Evolutionary conservation across 1,139 yeast genomes (phyloP).

Genomic region (Blastobotrys apis): DNA sequence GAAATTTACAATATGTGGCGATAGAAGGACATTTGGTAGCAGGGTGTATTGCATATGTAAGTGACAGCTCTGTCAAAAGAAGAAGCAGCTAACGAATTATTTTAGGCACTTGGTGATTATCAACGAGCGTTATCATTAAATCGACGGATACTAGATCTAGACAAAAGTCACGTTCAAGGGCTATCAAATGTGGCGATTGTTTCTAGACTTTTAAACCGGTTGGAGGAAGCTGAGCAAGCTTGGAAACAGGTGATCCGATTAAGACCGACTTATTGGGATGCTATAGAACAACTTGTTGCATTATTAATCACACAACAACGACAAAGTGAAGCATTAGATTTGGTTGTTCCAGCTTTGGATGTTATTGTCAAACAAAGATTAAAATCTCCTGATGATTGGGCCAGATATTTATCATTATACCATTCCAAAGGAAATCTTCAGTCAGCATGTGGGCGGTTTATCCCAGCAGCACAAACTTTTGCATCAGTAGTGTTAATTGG

Average conservation of each 20-base stretch:
- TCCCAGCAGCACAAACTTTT: conserved; percentile 23
- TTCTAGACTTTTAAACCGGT: conserved; percentile 18
- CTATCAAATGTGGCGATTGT: conserved; percentile 26
- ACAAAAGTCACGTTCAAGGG: conserved; percentile 25
- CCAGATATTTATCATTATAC: conserved; percentile 27
- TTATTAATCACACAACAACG: conserved; percentile 22
- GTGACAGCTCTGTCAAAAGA: conserved; percentile 14
- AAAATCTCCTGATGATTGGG: conserved; percentile 21
- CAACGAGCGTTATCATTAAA: conserved; percentile 22
- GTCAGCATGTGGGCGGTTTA: conserved; percentile 19
- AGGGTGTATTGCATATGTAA: conserved; percentile 28
- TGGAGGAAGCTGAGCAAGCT: conserved; percentile 22
- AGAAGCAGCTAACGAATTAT: conserved; percentile 7
- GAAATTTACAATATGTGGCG: conserved; percentile 10
- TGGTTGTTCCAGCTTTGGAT: conserved; percentile 17
- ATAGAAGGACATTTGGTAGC: conserved; percentile 29
- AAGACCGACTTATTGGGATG: conserved; percentile 28
- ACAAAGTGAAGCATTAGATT: conserved; percentile 23
- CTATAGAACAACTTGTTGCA: conserved; percentile 28
- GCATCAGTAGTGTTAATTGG: conserved; percentile 20
- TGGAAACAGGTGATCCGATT: conserved; percentile 24
- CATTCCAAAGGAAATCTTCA: conserved; percentile 31
- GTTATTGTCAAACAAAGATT: conserved; percentile 14
- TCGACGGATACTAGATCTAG: conserved; percentile 14
- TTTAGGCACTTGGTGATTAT: conserved; percentile 21